Conservation (phyloP, 164 flowering plant species). For the Magnolia kwangsiensis region DNA sequence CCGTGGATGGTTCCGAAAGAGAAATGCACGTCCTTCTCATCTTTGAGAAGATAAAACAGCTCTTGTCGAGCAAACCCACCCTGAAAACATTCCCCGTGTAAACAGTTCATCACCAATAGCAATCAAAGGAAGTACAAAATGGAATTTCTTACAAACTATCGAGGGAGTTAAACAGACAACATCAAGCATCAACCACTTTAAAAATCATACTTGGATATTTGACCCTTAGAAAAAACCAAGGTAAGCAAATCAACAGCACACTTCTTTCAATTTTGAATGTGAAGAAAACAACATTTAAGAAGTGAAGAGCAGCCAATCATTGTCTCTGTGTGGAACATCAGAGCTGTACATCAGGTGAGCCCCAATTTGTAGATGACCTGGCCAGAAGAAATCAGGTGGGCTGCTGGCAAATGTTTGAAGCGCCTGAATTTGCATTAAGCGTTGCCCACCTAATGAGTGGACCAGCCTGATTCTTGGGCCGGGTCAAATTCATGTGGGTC, state of each 20-base stretch:
- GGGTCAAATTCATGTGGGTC: no score
- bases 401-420: no score
- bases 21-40: conserved; percentile 79
- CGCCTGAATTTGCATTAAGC: no score
- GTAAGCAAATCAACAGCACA: neutral
- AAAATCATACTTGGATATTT: neutral
- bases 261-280: neutral
- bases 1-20: conserved; percentile 62
- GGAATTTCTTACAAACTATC: neutral
- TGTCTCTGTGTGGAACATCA: no score
- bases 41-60: conserved; percentile 63
- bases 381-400: no score
- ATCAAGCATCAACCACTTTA: neutral
- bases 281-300: no score
- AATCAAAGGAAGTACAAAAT: neutral
- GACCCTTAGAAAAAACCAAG: neutral
- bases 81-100: conserved; percentile 25
- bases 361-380: no score
- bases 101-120: neutral
- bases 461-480: no score
- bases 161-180: neutral
- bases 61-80: conserved; percentile 79
- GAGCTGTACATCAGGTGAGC: no score
- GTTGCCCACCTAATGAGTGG: no score
- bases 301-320: no score